Evolutionary conservation across 257 asterid genomes (phyloP), one percentile per base, ranked within the genome.

Genomic region (Nicotiana obtusifolia): DNA sequence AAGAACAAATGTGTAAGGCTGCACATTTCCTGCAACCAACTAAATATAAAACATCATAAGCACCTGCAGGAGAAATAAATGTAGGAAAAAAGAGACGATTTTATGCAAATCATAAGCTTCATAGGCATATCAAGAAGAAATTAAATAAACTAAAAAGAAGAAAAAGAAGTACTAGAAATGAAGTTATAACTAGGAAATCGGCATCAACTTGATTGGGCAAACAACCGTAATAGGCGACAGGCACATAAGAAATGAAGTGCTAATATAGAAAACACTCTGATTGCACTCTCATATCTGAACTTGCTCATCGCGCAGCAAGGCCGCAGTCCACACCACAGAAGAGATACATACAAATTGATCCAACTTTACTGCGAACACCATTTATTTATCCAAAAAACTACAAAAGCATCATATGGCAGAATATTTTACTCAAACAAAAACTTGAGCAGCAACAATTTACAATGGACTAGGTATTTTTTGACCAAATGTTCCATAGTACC

Each of bases 21-120:
- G 93, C 80, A 96, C 98, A 84, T 96, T 96, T 87, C 98, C 99
- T 96, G 97, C 91, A 91, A 77, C 85, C 89, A 92, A 90, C 99
- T 95, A 91, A 85, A 91, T 89, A 89, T 87, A 88, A 89, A 93
- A 85, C 83, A 87, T 84, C 93, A 91, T 95, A 89, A 95, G 97
- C 89, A 86, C 81, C 86, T 69, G 84, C 75, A 19, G 66, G 82
- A 87, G 53, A 52, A 64, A 7, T 14, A 67, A 35, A 30, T 47
- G 9, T 47, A 60, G 14, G 28, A 47, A 49, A 14, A 5, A 44
- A 10, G 3, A 61, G 14, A 19, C 20, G 5, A 49, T 3, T 9
- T 33, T 41, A 65, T 10, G 53, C 11, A n/a, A 41, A 60, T 8
- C 9, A 13, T 17, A 60, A 10, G 37, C 6, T 9, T 78, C 81